These are phyloP conservation scores for Ascochyta rabiei DNA, from an alignment of 2,329 filamentous ascomycete genomes.

Conservation along the genomic window DNA sequence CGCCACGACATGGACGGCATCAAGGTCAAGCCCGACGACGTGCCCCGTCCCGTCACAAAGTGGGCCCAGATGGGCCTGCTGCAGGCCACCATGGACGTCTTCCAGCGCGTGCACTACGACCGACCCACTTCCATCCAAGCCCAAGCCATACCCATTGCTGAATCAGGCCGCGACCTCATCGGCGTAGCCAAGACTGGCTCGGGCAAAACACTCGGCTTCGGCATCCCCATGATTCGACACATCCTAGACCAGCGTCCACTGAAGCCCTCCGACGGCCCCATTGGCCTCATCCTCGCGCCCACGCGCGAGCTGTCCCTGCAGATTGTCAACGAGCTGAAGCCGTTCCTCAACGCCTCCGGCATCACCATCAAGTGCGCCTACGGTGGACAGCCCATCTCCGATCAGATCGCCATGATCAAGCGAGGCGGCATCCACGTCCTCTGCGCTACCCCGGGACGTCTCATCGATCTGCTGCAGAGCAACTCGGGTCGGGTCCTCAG, in stretches of 20 bases:
- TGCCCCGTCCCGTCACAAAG: conserved; percentile 92
- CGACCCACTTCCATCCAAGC: conserved; percentile 93
- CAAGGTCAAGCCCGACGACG: conserved; percentile 76
- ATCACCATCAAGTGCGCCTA: conserved; percentile 91
- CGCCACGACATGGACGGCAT: conserved; percentile 92
- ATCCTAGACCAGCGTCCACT: conserved; percentile 91
- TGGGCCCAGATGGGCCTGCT: conserved; percentile 96
- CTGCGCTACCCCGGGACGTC: conserved; percentile 83
- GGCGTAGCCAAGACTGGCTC: conserved; percentile 97
- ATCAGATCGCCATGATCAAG: conserved; percentile 96
- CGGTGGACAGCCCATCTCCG: conserved; percentile 93
- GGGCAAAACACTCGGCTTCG: conserved; percentile 94
- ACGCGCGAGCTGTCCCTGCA: conserved; percentile 93
- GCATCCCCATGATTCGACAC: conserved; percentile 96
- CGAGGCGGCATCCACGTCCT: conserved; percentile 94
- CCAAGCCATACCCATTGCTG: conserved; percentile 91
- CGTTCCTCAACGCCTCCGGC: conserved; percentile 85
- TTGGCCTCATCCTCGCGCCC: conserved; percentile 89
- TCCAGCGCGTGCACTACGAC: conserved; percentile 81
- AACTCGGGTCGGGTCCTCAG: conserved; percentile 96
- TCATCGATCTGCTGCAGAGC: conserved; percentile 92
- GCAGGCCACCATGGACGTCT: conserved; percentile 83
- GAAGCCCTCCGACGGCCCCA: conserved; percentile 82
- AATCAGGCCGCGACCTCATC: conserved; percentile 94
- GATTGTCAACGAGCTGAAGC: conserved; percentile 93